These are phyloP conservation scores for Eutrema japonicum DNA, from an alignment of 345 rosid species.

Conservation along the genomic window DNA sequence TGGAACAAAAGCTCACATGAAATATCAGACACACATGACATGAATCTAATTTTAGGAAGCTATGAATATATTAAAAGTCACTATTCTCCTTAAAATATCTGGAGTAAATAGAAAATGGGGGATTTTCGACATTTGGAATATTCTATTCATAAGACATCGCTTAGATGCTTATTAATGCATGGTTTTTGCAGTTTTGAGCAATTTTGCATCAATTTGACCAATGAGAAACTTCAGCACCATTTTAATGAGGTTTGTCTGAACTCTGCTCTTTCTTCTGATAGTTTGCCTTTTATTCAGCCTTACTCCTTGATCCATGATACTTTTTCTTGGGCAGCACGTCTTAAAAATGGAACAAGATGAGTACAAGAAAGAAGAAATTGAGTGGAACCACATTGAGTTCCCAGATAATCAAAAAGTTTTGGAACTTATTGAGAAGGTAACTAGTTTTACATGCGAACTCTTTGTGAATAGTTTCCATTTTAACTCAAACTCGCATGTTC, in stretches of 20 bases:
- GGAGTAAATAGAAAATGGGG: conserved; percentile 5
- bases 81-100: background rate
- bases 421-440: conserved; percentile 97
- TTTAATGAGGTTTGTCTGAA: conserved; percentile 79
- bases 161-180: conserved; percentile 37
- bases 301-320: conserved; percentile 38
- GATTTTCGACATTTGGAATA: conserved; percentile 2
- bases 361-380: conserved; percentile 92
- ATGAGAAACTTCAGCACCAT: conserved; percentile 98
- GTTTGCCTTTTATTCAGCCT: conserved; percentile 31
- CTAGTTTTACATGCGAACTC: conserved; percentile 30
- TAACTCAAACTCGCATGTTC: conserved; percentile 16
- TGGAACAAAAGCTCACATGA: conserved; percentile 27
- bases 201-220: conserved; percentile 97
- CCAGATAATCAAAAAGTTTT: conserved; percentile 83
- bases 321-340: conserved; percentile 71
- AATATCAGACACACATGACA: conserved; percentile 30
- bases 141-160: background rate
- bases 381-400: conserved; percentile 93
- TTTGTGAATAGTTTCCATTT: conserved; percentile 10
- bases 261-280: conserved; percentile 20
- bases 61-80: background rate
- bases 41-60: conserved; percentile 11
- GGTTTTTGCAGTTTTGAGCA: conserved; percentile 88
- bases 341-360: conserved; percentile 99